phyloP scores from a whole-genome alignment of 352 stramenopile genomes.

The Peronospora destructor region DNA sequence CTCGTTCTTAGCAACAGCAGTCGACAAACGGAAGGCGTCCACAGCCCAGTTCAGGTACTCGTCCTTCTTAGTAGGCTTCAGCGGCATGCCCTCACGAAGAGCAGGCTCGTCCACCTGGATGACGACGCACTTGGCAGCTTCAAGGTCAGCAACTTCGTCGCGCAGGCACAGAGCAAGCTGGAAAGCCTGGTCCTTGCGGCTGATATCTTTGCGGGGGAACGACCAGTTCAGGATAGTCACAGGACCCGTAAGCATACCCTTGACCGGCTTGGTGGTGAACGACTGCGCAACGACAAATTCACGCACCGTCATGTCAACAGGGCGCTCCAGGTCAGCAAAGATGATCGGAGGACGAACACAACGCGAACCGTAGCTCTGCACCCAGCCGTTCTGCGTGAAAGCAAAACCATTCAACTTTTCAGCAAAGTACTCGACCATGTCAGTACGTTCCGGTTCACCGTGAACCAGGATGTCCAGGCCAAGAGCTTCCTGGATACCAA shows the following conservation, averaged over 20 bases:
- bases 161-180: constrained; percentile 87
- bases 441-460: constrained; percentile 88
- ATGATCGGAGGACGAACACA: constrained; percentile 90
- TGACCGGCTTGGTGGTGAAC: constrained; percentile 87
- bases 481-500: constrained; percentile 87
- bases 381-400: constrained; percentile 90
- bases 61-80: constrained; percentile 80
- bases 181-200: constrained; percentile 84
- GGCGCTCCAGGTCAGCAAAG: constrained; percentile 82
- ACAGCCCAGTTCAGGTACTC: constrained; percentile 77
- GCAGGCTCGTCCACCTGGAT: constrained; percentile 91
- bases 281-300: constrained; percentile 88
- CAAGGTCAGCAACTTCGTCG: constrained; percentile 88
- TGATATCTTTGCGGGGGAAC: constrained; percentile 89
- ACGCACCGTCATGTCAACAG: constrained; percentile 83
- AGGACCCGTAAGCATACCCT: constrained; percentile 91
- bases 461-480: constrained; percentile 92
- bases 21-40: constrained; percentile 85
- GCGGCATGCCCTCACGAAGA: constrained; percentile 88
- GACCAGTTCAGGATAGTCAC: constrained; percentile 95
- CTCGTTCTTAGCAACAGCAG: constrained; percentile 76
- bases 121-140: constrained; percentile 81
- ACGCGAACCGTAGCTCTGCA: constrained; percentile 90
- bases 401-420: constrained; percentile 90
- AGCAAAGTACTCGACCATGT: constrained; percentile 95